phyloP scores from a whole-genome alignment of 768 basidiomycete species.

The Phanerochaete sordida region DNA sequence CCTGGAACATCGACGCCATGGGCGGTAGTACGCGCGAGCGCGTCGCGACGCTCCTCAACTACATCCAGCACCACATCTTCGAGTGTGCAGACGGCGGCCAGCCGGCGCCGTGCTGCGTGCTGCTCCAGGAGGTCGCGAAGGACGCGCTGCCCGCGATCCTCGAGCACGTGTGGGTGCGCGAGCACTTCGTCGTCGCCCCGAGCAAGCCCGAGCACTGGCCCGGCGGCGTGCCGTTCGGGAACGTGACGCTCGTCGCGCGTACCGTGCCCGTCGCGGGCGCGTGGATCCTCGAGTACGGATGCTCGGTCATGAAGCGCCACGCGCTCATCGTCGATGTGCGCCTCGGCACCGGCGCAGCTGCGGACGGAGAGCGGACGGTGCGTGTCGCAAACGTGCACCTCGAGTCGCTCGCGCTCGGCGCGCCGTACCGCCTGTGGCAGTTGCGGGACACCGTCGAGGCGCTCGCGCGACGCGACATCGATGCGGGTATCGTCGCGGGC shows the following conservation, averaged over 20 bases:
- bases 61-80: constrained; percentile 55
- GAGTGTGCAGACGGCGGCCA: constrained; percentile 36
- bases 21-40: constrained; percentile 39
- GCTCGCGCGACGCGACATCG: constrained; percentile 42
- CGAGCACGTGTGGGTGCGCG: constrained; percentile 58
- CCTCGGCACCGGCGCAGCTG: constrained; percentile 29
- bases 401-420: constrained; percentile 54
- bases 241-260: constrained; percentile 64
- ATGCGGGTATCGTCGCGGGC: constrained; percentile 62
- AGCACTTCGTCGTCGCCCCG: constrained; percentile 58
- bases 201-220: constrained; percentile 55
- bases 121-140: constrained; percentile 65
- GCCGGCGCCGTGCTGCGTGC: constrained; percentile 57
- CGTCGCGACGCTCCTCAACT: constrained; percentile 43
- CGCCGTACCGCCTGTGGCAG: constrained; percentile 40
- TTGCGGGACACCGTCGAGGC: constrained; percentile 47
- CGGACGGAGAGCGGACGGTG: constrained; percentile 39
- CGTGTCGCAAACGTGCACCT: constrained; percentile 73
- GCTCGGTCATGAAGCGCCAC: constrained; percentile 47
- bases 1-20: constrained; percentile 69
- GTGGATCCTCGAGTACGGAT: constrained; percentile 49
- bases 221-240: constrained; percentile 49
- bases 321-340: constrained; percentile 58
- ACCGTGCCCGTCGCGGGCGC: constrained; percentile 46
- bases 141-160: constrained; percentile 46